Evolutionary conservation across 495 filamentous ascomycete species (phyloP), one percentile per base, ranked within the genome.

Genomic region (Trichoderma erinaceum): DNA sequence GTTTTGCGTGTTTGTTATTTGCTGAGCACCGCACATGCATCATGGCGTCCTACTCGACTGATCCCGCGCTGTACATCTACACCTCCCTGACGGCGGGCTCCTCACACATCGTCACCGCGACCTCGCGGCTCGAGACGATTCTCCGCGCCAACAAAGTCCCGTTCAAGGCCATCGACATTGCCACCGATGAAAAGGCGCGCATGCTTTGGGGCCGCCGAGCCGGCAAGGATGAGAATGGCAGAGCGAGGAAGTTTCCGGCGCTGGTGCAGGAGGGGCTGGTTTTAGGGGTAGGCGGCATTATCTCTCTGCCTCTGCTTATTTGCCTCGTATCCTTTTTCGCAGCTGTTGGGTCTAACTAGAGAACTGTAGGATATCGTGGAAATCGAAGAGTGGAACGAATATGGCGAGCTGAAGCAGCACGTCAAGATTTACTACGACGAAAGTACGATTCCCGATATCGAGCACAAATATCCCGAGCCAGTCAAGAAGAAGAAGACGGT

Each of bases 331-430:
- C 58, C 35, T 64, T 66, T 25, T 4, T 64, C 7, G 41, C n/a
- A 48, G 23, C 1, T 23, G 27, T n/a, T n/a, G 18, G 66, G 27
- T 48, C 64, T 67, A 65, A 65, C 63, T 21, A n/a, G 6, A 3
- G 16, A 1, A 1, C 18, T 63, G 32, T 70, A 97, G 93, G 95
- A 98, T 75, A 82, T 97, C 29, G 92, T 96, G 68, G 86, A 97
- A 74, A 85, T 97, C 67, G 95, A 99, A 80, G 95, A 98, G 75
- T 98, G 96, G 96, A 99, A 99, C 78, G 95, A 99, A 73, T 97
- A 94, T 74, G 94, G 91, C 74, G 95, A 98, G 80, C 84, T 99
- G 67, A 93, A 95, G 75, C 86, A 95, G 76, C 86, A 91, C 69
- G 82, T 97, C 67, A 89, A 75, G 56, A 79, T 85, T 71, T 81